Evolutionary conservation across 352 stramenopile genomes (phyloP), one percentile per base, ranked within the genome.

Genomic region (Elongisporangium prolatum): DNA sequence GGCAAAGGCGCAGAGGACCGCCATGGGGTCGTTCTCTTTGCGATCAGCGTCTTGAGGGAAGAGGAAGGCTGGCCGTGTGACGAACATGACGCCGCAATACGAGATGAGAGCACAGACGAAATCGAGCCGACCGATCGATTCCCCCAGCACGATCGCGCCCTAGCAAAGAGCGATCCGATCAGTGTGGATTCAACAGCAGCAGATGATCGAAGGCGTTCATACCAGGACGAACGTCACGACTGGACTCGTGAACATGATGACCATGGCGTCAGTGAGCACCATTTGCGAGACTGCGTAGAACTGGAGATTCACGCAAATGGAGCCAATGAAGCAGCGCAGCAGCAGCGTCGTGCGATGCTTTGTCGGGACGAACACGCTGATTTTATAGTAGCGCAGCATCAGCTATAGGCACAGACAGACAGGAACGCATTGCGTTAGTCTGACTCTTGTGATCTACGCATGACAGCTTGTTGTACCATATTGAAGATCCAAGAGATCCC

Each of bases 241-340:
- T 1, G 81, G 81, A 11, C 64, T 83, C 14, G 75, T 86, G 28
- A 88, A 85, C 37, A 88, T 80, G 63, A 91, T 77, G 7, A 86
- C 78, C 14, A 74, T 74, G 16, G 79, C 81, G 52, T 91, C 81
- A 0, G 81, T 82, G 21, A 91, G 67, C 18, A 88, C 79, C 81
- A 91, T 91, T 57, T 89, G 72, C 6, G 78, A 76, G 50, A 89
- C 70, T 1, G 78, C 73, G 50, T 86, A 91, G 56, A 86, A 88
- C 14, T 66, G 60, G 34, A 89, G 63, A 14, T 68, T 75, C 18
- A 89, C 67, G 18, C 71, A 69, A 20, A 84, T 20, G 21, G 77
- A 82, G 49, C 79, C 79, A 53, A 84, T 66, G 38, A 86, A 57
- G 53, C 72, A 84, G 4, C 78, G 76, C 21, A 86, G 70, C 10